phyloP scores from a whole-genome alignment of 2,329 filamentous ascomycete genomes.

The Diaporthe sp. region DNA sequence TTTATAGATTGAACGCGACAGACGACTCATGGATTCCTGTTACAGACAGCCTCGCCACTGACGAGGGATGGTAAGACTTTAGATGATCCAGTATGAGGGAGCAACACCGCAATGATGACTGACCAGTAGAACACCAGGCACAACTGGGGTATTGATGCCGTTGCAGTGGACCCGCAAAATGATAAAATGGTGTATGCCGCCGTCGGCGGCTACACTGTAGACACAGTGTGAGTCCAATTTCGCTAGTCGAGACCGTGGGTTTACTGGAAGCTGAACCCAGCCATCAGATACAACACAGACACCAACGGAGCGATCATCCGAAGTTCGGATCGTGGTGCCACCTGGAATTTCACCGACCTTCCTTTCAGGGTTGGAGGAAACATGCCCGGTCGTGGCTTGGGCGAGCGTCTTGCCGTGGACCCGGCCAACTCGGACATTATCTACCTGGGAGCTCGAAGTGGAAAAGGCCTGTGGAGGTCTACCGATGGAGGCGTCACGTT shows the following conservation, averaged over 20 bases:
- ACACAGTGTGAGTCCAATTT: constrained; percentile 53
- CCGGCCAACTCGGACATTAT: constrained; percentile 67
- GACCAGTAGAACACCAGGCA: constrained; percentile 51
- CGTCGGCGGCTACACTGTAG: constrained; percentile 68
- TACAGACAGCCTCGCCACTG: constrained; percentile 59
- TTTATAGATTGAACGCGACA: constrained; percentile 63
- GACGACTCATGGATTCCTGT: constrained; percentile 68
- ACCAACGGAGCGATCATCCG: constrained; percentile 66
- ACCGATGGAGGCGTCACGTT: constrained; percentile 66
- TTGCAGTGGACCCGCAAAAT: constrained; percentile 67
- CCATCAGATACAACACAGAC: constrained; percentile 51
- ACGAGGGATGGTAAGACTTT: constrained; percentile 57
- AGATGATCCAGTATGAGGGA: neutral
- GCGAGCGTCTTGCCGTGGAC: constrained; percentile 69
- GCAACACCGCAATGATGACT: neutral
- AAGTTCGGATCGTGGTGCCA: constrained; percentile 64
- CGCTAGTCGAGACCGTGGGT: neutral
- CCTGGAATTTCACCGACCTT: constrained; percentile 62
- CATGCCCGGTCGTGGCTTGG: constrained; percentile 71
- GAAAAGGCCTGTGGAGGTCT: constrained; percentile 70
- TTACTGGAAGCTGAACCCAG: neutral
- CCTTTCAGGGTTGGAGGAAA: constrained; percentile 72
- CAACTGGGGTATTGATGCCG: constrained; percentile 68
- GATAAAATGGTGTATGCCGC: constrained; percentile 65
- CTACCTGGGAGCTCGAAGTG: constrained; percentile 69